Percentiles rank a stretch among this genome's conserved stretches.
These are phyloP conservation scores for Tulasnella sp. DNA, from an alignment of 768 basidiomycete species.

Conservation along the genomic window DNA sequence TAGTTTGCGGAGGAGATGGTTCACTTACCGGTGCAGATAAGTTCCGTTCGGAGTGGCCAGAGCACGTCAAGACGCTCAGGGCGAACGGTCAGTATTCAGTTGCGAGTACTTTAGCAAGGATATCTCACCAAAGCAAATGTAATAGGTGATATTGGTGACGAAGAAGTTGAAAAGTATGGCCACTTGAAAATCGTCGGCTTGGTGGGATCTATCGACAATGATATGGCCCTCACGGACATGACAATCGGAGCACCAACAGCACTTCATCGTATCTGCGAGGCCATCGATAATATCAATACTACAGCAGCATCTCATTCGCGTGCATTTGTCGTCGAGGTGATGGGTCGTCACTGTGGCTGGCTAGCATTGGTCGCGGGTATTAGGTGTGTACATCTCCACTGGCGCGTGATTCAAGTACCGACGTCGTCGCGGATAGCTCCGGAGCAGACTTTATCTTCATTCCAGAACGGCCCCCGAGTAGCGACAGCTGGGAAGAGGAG, in stretches of 20 bases:
- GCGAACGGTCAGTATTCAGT: conserved; percentile 48
- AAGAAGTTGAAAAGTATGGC: conserved; percentile 63
- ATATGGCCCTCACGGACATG: conserved; percentile 96
- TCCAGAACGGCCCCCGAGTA: conserved; percentile 81
- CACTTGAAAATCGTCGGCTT: conserved; percentile 97
- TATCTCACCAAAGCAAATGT: neutral
- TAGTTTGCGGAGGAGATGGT: conserved; percentile 96
- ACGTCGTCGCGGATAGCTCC: conserved; percentile 43
- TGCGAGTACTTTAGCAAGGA: neutral
- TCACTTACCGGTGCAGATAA: conserved; percentile 93
- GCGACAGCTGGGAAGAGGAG: conserved; percentile 80
- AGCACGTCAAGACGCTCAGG: conserved; percentile 66
- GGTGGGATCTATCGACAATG: conserved; percentile 98
- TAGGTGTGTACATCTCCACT: conserved; percentile 49
- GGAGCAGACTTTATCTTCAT: conserved; percentile 99
- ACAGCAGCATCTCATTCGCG: conserved; percentile 94
- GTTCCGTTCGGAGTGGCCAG: conserved; percentile 91
- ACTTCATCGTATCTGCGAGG: conserved; percentile 93
- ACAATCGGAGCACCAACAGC: conserved; percentile 97
- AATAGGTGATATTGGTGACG: conserved; percentile 67
- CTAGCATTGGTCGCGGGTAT: conserved; percentile 89
- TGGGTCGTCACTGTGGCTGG: conserved; percentile 99
- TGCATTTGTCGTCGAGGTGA: conserved; percentile 97
- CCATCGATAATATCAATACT: conserved; percentile 96
- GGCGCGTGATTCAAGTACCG: neutral